These are phyloP conservation scores for Tetrahymena thermophila DNA, from an alignment of 73 alveolate species.

Conservation along the genomic window DNA sequence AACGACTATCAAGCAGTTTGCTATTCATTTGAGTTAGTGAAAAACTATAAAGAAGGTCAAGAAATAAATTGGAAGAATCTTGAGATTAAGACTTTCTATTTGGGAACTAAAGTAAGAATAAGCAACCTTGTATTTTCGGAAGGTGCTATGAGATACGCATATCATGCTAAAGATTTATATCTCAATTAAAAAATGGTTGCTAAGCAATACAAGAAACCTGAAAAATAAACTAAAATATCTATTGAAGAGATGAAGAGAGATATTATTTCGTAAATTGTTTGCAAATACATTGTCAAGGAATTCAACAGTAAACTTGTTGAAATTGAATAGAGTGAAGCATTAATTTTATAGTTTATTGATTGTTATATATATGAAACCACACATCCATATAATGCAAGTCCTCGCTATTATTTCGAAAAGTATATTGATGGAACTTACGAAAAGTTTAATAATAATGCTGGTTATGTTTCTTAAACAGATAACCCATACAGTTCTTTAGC, in stretches of 20 bases:
- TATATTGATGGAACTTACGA: slow-evolving; percentile 40
- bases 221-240: background rate
- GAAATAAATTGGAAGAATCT: slow-evolving; percentile 15
- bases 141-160: slow-evolving; percentile 55
- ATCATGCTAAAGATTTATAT: slow-evolving; percentile 27
- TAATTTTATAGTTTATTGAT: slow-evolving; percentile 27
- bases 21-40: background rate
- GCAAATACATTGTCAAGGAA: background rate
- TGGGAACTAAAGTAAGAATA: slow-evolving; percentile 5
- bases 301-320: background rate
- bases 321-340: background rate
- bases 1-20: background rate
- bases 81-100: background rate
- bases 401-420: slow-evolving; percentile 44
- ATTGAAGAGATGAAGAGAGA: slow-evolving; percentile 8
- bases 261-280: background rate
- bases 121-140: slow-evolving; percentile 42
- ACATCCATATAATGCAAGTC: background rate
- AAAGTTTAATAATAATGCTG: slow-evolving; percentile 55
- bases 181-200: slow-evolving; percentile 38
- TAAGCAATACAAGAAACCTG: slow-evolving; percentile 15
- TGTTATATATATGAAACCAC: slow-evolving; percentile 43
- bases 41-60: background rate
- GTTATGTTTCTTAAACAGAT: slow-evolving; percentile 20
- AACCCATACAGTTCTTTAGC: slow-evolving; percentile 41